These are phyloP conservation scores for Phytophthora idaei DNA, from an alignment of 352 stramenopile species.

Conservation along the genomic window DNA sequence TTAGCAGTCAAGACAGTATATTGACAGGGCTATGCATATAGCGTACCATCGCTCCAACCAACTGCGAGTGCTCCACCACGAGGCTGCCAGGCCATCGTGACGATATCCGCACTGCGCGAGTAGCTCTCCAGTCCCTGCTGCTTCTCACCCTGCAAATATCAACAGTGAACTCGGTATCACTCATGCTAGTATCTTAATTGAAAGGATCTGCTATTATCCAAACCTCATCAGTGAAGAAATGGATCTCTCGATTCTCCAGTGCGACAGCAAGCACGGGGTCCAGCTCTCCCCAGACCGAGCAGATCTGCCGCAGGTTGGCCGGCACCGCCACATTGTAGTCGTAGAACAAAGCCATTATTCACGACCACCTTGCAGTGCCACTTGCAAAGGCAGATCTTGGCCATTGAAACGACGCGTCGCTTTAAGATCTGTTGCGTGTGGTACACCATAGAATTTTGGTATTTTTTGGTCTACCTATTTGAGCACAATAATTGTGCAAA, in stretches of 20 bases:
- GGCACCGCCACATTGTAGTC: constrained; percentile 80
- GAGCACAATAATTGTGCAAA: not conserved
- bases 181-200: not conserved
- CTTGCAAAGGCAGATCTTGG: constrained; percentile 12
- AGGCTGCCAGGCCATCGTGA: constrained; percentile 90
- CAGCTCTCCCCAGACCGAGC: constrained; percentile 81
- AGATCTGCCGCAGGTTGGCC: constrained; percentile 69
- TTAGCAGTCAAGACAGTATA: constrained; percentile 5
- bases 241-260: constrained; percentile 85
- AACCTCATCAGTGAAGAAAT: constrained; percentile 92
- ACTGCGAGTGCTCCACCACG: constrained; percentile 75
- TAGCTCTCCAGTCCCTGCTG: constrained; percentile 58
- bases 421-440: constrained; percentile 24
- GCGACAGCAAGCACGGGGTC: constrained; percentile 84
- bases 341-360: constrained; percentile 73
- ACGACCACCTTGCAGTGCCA: not conserved
- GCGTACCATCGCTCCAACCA: constrained; percentile 81
- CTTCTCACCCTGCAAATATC: constrained; percentile 64
- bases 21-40: not conserved
- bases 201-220: not conserved
- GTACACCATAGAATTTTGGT: not conserved
- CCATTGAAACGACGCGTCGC: constrained; percentile 19
- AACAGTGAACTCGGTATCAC: not conserved
- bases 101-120: constrained; percentile 67
- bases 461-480: not conserved